phyloP scores from a whole-genome alignment of 257 asterid genomes.

The Ilex asprella region DNA sequence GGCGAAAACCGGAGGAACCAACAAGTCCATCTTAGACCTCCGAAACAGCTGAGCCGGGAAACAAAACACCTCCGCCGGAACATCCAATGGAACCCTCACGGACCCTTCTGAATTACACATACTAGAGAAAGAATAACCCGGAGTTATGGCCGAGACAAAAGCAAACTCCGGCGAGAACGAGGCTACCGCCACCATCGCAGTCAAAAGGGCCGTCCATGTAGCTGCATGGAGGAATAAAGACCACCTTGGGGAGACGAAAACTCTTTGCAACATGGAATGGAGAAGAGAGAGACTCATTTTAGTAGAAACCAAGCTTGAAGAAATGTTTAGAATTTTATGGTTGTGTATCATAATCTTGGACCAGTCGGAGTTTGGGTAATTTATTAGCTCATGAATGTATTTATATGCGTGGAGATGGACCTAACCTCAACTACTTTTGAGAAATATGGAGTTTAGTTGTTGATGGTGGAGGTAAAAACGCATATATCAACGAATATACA shows the following conservation, averaged over 20 bases:
- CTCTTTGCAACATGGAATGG: constrained; percentile 27
- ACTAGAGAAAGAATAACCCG: constrained; percentile 14
- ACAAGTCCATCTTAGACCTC: constrained; percentile 45
- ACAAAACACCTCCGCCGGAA: constrained; percentile 58
- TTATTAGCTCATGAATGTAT: neutral
- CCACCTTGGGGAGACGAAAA: constrained; percentile 32
- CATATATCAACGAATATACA: neutral
- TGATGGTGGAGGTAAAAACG: constrained; percentile 16
- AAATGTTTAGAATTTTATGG: neutral
- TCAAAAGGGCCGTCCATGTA: constrained; percentile 66
- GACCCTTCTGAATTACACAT: constrained; percentile 33
- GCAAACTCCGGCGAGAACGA: constrained; percentile 1
- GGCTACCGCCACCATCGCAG: constrained; percentile 53
- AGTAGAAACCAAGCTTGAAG: neutral
- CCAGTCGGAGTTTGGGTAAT: neutral
- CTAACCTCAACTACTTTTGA: constrained; percentile 47
- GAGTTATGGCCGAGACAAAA: neutral
- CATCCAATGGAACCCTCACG: constrained; percentile 64
- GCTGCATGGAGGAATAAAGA: constrained; percentile 56
- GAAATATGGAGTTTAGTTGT: constrained; percentile 27
- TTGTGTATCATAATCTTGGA: neutral
- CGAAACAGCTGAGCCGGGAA: constrained; percentile 46
- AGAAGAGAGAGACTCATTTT: constrained; percentile 39
- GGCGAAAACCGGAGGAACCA: constrained; percentile 83
- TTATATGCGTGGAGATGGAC: constrained; percentile 15